Percentiles rank a stretch among this genome's conserved stretches.
phyloP scores from a whole-genome alignment of 495 filamentous ascomycete species.

The Barbatosphaeria neglecta region DNA sequence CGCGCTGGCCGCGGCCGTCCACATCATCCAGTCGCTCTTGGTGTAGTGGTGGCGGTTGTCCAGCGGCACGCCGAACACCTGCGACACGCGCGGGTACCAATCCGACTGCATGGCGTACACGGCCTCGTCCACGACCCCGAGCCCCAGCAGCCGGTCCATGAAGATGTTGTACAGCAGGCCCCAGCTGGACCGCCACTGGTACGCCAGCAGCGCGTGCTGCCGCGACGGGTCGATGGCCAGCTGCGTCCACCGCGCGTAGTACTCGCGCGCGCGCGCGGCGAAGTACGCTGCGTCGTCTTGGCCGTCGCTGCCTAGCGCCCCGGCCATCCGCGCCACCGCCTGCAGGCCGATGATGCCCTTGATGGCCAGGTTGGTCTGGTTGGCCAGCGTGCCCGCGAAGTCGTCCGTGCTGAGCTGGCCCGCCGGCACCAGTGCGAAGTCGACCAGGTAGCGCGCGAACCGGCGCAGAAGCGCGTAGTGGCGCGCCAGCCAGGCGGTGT shows the following conservation, averaged over 20 bases:
- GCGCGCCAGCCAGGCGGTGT: slow-evolving; percentile 46
- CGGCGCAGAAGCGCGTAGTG: slow-evolving; percentile 71
- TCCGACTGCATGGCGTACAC: slow-evolving; percentile 65
- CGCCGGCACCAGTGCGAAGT: slow-evolving; percentile 62
- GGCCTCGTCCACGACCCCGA: slow-evolving; percentile 39
- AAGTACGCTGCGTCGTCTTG: slow-evolving; percentile 57
- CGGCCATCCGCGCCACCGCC: slow-evolving; percentile 70
- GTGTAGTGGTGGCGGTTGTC: slow-evolving; percentile 71
- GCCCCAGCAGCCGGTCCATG: slow-evolving; percentile 61
- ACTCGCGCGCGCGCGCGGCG: slow-evolving; percentile 54
- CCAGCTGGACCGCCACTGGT: slow-evolving; percentile 82
- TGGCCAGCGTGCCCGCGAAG: slow-evolving; percentile 75
- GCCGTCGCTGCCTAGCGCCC: slow-evolving; percentile 44
- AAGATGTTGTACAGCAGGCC: slow-evolving; percentile 80
- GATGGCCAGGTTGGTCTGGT: slow-evolving; percentile 77
- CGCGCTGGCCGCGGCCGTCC: slow-evolving; percentile 58
- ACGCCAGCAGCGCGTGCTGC: slow-evolving; percentile 69
- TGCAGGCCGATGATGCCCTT: slow-evolving; percentile 85
- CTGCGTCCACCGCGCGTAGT: slow-evolving; percentile 66
- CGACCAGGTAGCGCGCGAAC: slow-evolving; percentile 74
- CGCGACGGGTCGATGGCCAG: slow-evolving; percentile 63
- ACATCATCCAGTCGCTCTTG: slow-evolving; percentile 88
- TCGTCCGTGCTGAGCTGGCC: slow-evolving; percentile 83
- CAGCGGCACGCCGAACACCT: slow-evolving; percentile 66
- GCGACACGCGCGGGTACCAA: slow-evolving; percentile 66